Conservation (phyloP, 352 stramenopile genomes). For the Globisporangium lucens region DNA sequence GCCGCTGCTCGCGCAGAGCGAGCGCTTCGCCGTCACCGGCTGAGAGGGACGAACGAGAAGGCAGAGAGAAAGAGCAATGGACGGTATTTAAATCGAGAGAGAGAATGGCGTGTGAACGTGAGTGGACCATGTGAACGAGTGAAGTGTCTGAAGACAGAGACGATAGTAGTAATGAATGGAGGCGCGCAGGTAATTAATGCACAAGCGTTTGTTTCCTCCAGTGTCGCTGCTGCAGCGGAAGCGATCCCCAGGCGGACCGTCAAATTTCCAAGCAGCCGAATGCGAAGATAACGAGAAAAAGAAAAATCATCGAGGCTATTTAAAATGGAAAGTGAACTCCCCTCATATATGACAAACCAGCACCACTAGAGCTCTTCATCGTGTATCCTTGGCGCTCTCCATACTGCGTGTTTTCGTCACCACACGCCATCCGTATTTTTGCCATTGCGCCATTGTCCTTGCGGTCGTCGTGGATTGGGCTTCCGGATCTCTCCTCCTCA, state of each 20-base stretch:
- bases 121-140: slow-evolving; percentile 8
- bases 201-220: no score
- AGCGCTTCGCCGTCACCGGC: slow-evolving; percentile 66
- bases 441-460: neutral
- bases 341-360: no score
- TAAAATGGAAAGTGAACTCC: no score
- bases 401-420: neutral
- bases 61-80: neutral
- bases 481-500: neutral
- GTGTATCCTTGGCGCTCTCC: no score
- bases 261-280: no score
- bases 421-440: neutral
- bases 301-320: no score
- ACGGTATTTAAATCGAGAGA: slow-evolving; percentile 12
- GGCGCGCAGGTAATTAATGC: no score
- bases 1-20: slow-evolving; percentile 59
- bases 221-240: no score
- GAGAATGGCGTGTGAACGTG: slow-evolving; percentile 8
- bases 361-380: no score
- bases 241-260: no score
- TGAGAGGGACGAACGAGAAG: slow-evolving; percentile 7
- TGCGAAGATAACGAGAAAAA: no score
- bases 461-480: neutral
- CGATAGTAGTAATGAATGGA: neutral
- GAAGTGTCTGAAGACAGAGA: neutral